Base-by-base conservation (phyloP, 352 stramenopile genomes). In the Peronospora farinosa region DNA sequence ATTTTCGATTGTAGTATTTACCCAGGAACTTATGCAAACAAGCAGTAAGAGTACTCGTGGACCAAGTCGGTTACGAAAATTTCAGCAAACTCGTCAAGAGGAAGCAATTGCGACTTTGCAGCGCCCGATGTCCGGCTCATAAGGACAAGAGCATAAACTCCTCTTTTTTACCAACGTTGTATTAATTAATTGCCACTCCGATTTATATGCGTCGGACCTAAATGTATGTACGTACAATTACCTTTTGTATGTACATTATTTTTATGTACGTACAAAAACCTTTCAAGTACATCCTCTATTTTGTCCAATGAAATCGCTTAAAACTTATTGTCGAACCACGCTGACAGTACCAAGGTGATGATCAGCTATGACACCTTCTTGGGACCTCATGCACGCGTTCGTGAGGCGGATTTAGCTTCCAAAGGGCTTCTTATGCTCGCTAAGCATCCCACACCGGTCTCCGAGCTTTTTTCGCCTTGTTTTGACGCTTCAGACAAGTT, bases 1-100 rank as follows among this genome's bases (percentile, higher is more conserved):
- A 86, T 72, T 92, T 92, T 81, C 78, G 80, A 83, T 75, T 92
- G 75, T 94, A 94, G 80, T 87, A 87, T 84, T 87, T 84, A 76
- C 64, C 54, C 48, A 60, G 57, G 59, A 67, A 65, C 50, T 60
- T 46, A 60, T 52, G 39, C 53, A 38, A 64, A 35, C 31, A 30
- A 9, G 10, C 23, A 57, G 56, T 54, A 60, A 58, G 52, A 37
- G 40, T 36, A 36, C 52, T 37, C 43, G 27, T 58, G 48, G 36
- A 39, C 28, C 41, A 47, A 30, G 41, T 13, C 39, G 17, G 43
- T 46, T 25, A 51, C 44, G 45, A 54, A 38, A 32, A 15, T 21
- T 32, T 30, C 23, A 27, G 35, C 46, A 28, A 57, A 40, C 40
- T 48, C 47, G 33, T 47, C 37, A 45, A 40, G 43, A 60, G 51